Evolutionary conservation across 768 basidiomycete species (phyloP).

Genomic region (Hypsizygus marmoreus): DNA sequence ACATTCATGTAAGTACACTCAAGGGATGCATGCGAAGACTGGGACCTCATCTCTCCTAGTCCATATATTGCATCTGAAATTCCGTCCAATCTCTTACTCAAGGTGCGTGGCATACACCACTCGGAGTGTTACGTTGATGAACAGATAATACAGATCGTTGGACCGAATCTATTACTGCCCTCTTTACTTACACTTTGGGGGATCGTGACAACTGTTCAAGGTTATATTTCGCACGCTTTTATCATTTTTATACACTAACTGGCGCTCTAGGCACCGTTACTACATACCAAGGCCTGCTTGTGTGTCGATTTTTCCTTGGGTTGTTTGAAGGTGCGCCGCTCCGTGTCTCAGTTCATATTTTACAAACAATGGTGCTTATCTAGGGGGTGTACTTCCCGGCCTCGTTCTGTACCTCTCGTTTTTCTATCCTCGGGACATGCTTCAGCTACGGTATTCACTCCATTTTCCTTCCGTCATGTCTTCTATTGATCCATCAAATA

Average conservation of each 20-base stretch:
- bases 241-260: not conserved
- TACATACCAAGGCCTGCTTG: conserved; percentile 33
- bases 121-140: not conserved
- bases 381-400: conserved; percentile 33
- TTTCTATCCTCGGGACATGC: conserved; percentile 31
- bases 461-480: not conserved
- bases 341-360: conserved; percentile 21
- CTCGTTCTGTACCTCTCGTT: conserved; percentile 35
- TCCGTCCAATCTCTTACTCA: conserved; percentile 39
- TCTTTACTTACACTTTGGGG: conserved; percentile 46
- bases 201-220: conserved; percentile 41
- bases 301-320: conserved; percentile 51
- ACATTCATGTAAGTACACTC: conserved; percentile 26
- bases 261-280: conserved; percentile 33
- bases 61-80: conserved; percentile 39
- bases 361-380: too few species aligned
- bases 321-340: conserved; percentile 39
- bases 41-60: too few species aligned
- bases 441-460: conserved; percentile 11
- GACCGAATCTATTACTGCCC: conserved; percentile 46
- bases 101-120: conserved; percentile 24
- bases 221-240: conserved; percentile 17
- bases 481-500: too few species aligned
- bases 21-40: too few species aligned
- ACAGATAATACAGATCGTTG: conserved; percentile 32